Evolutionary conservation across 2,329 filamentous ascomycete species (phyloP).

Genomic region (Nemania sp.): DNA sequence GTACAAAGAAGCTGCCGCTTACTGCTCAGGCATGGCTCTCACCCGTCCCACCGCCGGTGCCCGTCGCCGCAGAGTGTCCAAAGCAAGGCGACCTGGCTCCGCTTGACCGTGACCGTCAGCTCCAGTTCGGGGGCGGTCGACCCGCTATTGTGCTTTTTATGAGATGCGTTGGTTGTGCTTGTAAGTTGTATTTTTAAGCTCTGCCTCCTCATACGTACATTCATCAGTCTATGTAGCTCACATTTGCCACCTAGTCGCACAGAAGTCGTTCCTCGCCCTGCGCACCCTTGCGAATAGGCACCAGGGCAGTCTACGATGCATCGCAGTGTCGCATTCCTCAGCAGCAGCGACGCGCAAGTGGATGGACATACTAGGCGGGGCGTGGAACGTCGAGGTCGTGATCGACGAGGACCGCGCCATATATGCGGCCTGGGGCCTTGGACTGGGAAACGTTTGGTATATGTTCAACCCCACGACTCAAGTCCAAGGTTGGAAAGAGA

Average conservation of each 20-base stretch:
- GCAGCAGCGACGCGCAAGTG: constrained; percentile 66
- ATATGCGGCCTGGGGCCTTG: constrained; percentile 69
- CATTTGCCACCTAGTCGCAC: constrained; percentile 58
- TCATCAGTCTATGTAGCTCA: constrained; percentile 6
- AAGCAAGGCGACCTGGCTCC: constrained; percentile 63
- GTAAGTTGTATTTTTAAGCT: constrained; percentile 54
- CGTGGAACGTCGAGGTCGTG: constrained; percentile 67
- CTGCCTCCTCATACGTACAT: background rate
- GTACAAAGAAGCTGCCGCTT: constrained; percentile 62
- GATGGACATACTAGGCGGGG: constrained; percentile 66
- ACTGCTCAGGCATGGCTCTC: constrained; percentile 66
- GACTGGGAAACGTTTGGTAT: constrained; percentile 62
- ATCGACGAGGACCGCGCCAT: constrained; percentile 67
- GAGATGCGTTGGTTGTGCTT: constrained; percentile 67
- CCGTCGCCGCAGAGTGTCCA: constrained; percentile 58
- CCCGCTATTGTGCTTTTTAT: constrained; percentile 64
- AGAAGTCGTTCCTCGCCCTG: constrained; percentile 68
- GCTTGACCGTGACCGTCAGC: constrained; percentile 58
- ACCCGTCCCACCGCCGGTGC: constrained; percentile 63
- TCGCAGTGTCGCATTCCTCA: constrained; percentile 71
- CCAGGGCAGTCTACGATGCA: constrained; percentile 62
- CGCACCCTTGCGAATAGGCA: constrained; percentile 66
- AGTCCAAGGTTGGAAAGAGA: constrained; percentile 65
- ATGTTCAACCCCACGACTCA: constrained; percentile 66
- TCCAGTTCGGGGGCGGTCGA: constrained; percentile 59